Evolutionary conservation across 768 basidiomycete genomes (phyloP).

Genomic region (Psilocybe azurescens): DNA sequence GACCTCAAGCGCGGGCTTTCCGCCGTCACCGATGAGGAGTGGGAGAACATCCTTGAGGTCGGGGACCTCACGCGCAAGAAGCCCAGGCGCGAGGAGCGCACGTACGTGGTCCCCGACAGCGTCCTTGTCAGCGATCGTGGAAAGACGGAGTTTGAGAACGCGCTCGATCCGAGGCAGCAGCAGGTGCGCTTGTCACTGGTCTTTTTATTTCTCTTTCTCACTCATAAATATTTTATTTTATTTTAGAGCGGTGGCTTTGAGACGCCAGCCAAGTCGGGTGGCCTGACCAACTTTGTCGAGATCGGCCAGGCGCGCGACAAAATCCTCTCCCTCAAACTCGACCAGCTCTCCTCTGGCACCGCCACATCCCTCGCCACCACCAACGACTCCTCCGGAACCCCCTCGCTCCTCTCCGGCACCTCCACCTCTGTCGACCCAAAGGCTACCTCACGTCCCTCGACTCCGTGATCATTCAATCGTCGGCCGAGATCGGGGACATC

Average conservation of each 20-base stretch:
- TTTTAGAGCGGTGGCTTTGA: slow-evolving; percentile 54
- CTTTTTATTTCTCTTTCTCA: neutral
- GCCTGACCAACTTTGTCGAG: too few relatives aligned
- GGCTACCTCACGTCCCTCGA: too few relatives aligned
- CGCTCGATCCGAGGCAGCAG: slow-evolving; percentile 79
- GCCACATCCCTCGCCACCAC: too few relatives aligned
- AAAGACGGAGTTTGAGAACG: slow-evolving; percentile 77
- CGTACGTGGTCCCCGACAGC: slow-evolving; percentile 93
- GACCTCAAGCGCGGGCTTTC: slow-evolving; percentile 92
- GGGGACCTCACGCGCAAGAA: slow-evolving; percentile 94
- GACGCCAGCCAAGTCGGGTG: too few relatives aligned
- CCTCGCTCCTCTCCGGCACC: too few relatives aligned
- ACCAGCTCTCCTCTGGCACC: too few relatives aligned
- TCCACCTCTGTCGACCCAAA: too few relatives aligned
- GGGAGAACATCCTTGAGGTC: slow-evolving; percentile 96
- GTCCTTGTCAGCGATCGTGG: slow-evolving; percentile 85
- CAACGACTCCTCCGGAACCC: too few relatives aligned
- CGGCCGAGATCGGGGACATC: too few relatives aligned
- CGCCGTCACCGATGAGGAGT: slow-evolving; percentile 87
- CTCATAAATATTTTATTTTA: slow-evolving; percentile 1
- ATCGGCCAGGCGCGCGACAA: too few relatives aligned
- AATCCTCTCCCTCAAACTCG: too few relatives aligned
- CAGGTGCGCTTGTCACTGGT: slow-evolving; percentile 57
- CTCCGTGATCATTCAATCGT: too few relatives aligned
- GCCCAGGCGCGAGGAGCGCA: slow-evolving; percentile 82